A percentile compares a stretch with the other conserved stretches of the same genome.
Evolutionary conservation across 257 asterid genomes (phyloP).

Genomic region (Ligustrum vulgare): DNA sequence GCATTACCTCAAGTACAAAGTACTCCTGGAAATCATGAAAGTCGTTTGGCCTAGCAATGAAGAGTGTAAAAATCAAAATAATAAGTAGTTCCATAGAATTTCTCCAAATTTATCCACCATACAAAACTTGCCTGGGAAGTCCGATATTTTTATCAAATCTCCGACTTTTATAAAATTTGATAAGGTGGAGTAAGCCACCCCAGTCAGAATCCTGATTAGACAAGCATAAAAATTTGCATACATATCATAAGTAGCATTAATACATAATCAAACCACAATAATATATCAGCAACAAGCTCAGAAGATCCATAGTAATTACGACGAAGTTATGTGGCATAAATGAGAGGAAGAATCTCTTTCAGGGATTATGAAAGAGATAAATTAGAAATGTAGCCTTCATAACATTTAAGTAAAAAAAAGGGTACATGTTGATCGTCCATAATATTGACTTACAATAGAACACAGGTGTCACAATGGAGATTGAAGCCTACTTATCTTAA

Average conservation of each 20-base stretch:
- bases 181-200: slow-evolving; percentile 84
- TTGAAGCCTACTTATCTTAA: not conserved
- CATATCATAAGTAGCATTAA: slow-evolving; percentile 17
- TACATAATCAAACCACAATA: slow-evolving; percentile 23
- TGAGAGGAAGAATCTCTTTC: slow-evolving; percentile 4
- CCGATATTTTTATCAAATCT: slow-evolving; percentile 86
- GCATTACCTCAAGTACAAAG: slow-evolving; percentile 99
- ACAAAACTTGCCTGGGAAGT: slow-evolving; percentile 77
- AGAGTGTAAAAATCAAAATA: slow-evolving; percentile 27
- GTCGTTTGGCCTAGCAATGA: slow-evolving; percentile 85
- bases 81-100: slow-evolving; percentile 15
- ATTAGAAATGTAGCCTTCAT: not conserved
- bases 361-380: slow-evolving; percentile 15
- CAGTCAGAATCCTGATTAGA: slow-evolving; percentile 85
- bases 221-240: slow-evolving; percentile 24
- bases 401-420: too few relatives aligned
- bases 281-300: not conserved
- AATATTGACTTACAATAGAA: not conserved
- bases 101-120: not conserved
- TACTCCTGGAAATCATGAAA: slow-evolving; percentile 96
- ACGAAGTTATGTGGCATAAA: not conserved
- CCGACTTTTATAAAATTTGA: slow-evolving; percentile 81
- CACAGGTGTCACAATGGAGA: not conserved
- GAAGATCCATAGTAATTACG: slow-evolving; percentile 4
- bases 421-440: not conserved